Conservation (phyloP, 1,284 basidiomycete species). For the Apiotrichum veenhuisii region DNA sequence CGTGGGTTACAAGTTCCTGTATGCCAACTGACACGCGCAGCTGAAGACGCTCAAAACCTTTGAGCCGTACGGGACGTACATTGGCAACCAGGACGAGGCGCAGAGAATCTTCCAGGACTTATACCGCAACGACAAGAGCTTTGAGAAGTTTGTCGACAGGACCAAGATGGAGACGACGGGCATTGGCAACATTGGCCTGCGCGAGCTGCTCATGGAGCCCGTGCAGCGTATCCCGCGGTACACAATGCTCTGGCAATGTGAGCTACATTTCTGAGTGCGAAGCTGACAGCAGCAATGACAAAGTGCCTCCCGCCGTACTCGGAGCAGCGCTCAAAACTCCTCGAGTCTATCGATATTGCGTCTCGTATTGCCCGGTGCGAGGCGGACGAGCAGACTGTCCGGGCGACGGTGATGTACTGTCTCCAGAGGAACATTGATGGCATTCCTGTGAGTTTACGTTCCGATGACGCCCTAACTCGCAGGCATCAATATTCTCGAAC, state of each 20-base stretch:
- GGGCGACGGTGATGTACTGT: constrained; percentile 84
- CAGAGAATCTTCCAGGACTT: constrained; percentile 83
- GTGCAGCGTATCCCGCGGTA: constrained; percentile 98
- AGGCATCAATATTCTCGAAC: constrained; percentile 74
- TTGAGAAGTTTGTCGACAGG: constrained; percentile 77
- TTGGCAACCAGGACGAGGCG: constrained; percentile 87
- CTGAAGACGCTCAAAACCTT: constrained; percentile 77
- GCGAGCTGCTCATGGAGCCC: constrained; percentile 97
- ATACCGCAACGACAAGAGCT: constrained; percentile 67
- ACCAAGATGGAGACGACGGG: constrained; percentile 85
- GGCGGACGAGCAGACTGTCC: constrained; percentile 82
- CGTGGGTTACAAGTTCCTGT: constrained; percentile 42
- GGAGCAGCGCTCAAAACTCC: constrained; percentile 70
- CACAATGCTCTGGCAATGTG: constrained; percentile 80
- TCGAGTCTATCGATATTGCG: constrained; percentile 82
- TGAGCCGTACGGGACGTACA: constrained; percentile 86
- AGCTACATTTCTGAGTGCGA: constrained; percentile 1
- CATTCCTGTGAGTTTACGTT: constrained; percentile 61
- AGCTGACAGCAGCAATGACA: constrained; percentile 61
- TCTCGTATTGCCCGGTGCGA: constrained; percentile 89
- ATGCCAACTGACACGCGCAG: constrained; percentile 24
- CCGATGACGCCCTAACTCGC: not conserved
- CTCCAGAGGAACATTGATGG: constrained; percentile 80
- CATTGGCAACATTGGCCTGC: constrained; percentile 76
- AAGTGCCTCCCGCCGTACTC: constrained; percentile 76